Base-by-base conservation (phyloP, 192 early-diverging fungal genomes). In the Entomortierella chlamydospora region DNA sequence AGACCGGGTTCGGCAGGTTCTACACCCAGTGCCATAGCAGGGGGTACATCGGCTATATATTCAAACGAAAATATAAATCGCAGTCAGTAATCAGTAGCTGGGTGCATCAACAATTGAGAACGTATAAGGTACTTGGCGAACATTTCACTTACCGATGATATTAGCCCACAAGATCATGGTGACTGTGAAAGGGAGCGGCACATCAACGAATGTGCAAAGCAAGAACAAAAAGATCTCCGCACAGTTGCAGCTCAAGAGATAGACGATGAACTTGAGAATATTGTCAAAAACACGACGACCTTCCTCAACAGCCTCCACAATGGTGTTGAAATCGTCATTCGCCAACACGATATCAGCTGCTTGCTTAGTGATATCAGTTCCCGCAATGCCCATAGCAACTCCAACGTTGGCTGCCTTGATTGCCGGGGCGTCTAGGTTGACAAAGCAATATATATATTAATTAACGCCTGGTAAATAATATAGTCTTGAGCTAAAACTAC, bases 301-400 rank as follows among this genome's bases (percentile, higher is more conserved):
- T 82, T 98, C 96, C 67, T 91, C 88, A 15, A 99, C 92, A 13
- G 96, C 97, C n/a, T 87, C 87, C 7, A 98, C 94, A 72, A 99
- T 99, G 12, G 94, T 98, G 41, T 95, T 87, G 73, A 98, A 99
- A 85, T 99, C 93, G 86, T 98, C 97, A 82, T 99, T 92, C 23
- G 93, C 89, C 4, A 99, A 81, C 50, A 99, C 92, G 73, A 99
- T 96, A 70, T 99, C 98, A 5, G 98, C 97, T 15, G 97, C 98
- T 73, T 99, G 96, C 83, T 98, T 99, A 52, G 98, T 97, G 55
- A 99, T 96, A 62, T 99, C 98, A 0, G 97, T 97, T 43, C 98
- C 98, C 26, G 90, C 90, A 62, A 95, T 87, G 59, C 98, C 98
- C 98, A 99, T 99, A 0, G 98, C 97, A 66, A 99, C 90, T 74